These are phyloP conservation scores for Cladosporium sp. DNA, from an alignment of 2,329 filamentous ascomycete species.

Conservation along the genomic window DNA sequence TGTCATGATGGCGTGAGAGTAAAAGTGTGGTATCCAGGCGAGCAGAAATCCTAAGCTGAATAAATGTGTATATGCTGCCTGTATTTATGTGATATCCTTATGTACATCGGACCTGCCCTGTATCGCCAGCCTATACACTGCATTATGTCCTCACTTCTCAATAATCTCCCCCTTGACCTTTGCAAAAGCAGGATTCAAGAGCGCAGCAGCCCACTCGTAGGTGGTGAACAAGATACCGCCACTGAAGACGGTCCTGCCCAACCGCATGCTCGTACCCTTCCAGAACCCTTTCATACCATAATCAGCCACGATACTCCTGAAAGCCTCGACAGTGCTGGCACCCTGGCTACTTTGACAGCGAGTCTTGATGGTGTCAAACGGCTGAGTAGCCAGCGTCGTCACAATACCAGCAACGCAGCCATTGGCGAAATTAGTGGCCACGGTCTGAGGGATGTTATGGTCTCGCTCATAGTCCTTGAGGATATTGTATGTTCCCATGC, in stretches of 20 bases:
- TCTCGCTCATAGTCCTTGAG: conserved; percentile 55
- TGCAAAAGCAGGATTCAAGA: conserved; percentile 39
- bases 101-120: not conserved
- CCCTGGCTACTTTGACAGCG: conserved; percentile 56
- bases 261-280: conserved; percentile 63
- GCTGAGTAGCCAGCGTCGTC: conserved; percentile 56
- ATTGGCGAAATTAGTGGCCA: conserved; percentile 55
- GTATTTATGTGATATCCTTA: not conserved
- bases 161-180: conserved; percentile 3
- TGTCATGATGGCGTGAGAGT: no score
- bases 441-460: conserved; percentile 45
- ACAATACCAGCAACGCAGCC: conserved; percentile 57
- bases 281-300: conserved; percentile 59
- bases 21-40: no score
- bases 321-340: conserved; percentile 53
- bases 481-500: conserved; percentile 59
- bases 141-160: not conserved
- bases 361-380: conserved; percentile 62
- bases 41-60: no score
- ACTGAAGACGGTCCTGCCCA: conserved; percentile 59
- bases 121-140: no score
- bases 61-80: no score
- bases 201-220: conserved; percentile 53
- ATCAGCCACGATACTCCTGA: conserved; percentile 51
- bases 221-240: conserved; percentile 63